Conservation (phyloP, 208 protist species). For the Trypanosoma platydactyli region DNA sequence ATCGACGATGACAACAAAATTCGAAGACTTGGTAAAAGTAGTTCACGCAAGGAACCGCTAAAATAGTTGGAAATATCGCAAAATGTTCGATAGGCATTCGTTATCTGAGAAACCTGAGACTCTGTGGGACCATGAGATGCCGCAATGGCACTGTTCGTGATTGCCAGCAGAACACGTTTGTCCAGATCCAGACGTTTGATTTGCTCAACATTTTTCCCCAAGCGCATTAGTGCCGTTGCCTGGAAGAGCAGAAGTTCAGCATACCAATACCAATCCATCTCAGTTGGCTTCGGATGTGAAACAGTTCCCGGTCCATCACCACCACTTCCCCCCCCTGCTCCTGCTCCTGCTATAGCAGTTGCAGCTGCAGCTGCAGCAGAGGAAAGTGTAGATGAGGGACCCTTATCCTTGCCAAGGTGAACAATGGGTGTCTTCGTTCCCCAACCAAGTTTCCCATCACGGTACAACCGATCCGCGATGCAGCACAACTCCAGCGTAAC, state of each 20-base stretch:
- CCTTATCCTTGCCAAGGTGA: constrained; percentile 13
- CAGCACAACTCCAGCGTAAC: constrained; percentile 69
- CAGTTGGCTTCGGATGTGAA: constrained; percentile 34
- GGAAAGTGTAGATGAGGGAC: constrained; percentile 1
- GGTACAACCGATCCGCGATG: constrained; percentile 71
- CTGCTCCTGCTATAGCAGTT: background rate
- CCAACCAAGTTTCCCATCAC: constrained; percentile 71
- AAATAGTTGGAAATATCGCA: constrained; percentile 27
- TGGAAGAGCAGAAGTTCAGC: constrained; percentile 58
- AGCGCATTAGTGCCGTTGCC: constrained; percentile 36
- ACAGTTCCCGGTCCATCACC: background rate
- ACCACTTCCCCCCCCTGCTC: background rate
- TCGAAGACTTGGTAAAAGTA: constrained; percentile 61
- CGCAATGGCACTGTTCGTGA: constrained; percentile 78
- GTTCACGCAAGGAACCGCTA: constrained; percentile 17
- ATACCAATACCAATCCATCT: constrained; percentile 72
- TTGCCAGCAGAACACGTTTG: constrained; percentile 43
- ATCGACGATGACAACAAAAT: constrained; percentile 63
- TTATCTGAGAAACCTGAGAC: constrained; percentile 28
- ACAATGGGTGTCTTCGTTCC: constrained; percentile 32
- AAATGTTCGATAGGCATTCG: constrained; percentile 28
- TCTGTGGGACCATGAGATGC: constrained; percentile 41
- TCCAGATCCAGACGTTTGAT: constrained; percentile 31
- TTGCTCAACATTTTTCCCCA: constrained; percentile 35
- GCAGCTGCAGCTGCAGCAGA: background rate